Percentiles rank a stretch among this genome's conserved stretches.
Evolutionary conservation across 768 basidiomycete genomes (phyloP).

Genomic region (Boletus patriciae): DNA sequence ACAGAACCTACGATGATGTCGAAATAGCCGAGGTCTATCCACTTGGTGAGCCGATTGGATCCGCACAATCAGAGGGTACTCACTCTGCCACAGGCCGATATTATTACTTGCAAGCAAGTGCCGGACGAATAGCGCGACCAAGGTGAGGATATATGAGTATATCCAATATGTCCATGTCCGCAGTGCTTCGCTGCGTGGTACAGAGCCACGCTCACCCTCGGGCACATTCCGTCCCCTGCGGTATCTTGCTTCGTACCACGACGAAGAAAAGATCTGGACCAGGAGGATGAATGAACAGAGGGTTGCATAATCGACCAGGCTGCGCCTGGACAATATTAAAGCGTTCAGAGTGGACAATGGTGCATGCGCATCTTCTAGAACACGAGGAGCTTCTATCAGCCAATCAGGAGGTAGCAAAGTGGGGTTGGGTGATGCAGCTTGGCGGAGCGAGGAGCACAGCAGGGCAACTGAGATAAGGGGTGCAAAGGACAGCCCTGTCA

Average conservation of each 20-base stretch:
- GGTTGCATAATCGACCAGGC: conserved; percentile 75
- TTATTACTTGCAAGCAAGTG: conserved; percentile 42
- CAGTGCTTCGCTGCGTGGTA: conserved; percentile 68
- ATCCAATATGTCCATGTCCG: conserved; percentile 63
- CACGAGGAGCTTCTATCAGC: conserved; percentile 74
- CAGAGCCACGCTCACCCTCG: conserved; percentile 72
- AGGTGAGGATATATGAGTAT: conserved; percentile 58
- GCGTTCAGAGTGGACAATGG: conserved; percentile 50
- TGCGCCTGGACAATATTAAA: conserved; percentile 67
- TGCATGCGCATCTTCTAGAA: conserved; percentile 45
- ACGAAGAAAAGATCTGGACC: conserved; percentile 75
- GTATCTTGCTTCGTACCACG: conserved; percentile 65
- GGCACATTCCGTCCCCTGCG: conserved; percentile 41
- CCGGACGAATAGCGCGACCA: conserved; percentile 50
- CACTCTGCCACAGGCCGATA: conserved; percentile 71
- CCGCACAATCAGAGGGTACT: conserved; percentile 26
- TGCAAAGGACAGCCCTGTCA: conserved; percentile 81
- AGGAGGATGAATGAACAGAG: conserved; percentile 79
- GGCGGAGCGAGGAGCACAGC: conserved; percentile 52
- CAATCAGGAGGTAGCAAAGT: conserved; percentile 57
- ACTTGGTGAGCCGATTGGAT: conserved; percentile 2
- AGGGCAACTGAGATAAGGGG: conserved; percentile 77
- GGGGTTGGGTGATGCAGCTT: conserved; percentile 29
- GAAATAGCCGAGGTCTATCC: conserved; percentile 70
- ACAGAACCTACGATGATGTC: conserved; percentile 71